phyloP scores from a whole-genome alignment of 495 filamentous ascomycete species.

The Xylaria sp. region DNA sequence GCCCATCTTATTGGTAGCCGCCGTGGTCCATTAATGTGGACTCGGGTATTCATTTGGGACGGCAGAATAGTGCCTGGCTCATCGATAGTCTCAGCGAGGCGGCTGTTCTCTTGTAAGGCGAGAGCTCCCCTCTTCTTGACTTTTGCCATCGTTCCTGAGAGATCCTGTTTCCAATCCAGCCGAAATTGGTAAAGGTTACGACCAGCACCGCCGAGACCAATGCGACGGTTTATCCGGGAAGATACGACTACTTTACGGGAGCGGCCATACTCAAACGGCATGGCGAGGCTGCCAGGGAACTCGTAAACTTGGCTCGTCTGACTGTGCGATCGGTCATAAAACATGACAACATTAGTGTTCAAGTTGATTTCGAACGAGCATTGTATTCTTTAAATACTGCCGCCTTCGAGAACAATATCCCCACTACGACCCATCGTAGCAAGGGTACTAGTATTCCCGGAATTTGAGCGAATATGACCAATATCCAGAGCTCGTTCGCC shows the following conservation, averaged over 20 bases:
- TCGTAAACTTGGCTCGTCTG: not conserved
- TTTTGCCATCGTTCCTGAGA: not conserved
- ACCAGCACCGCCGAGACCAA: not conserved
- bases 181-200: not conserved
- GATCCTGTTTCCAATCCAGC: not conserved
- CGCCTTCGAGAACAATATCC: conserved; percentile 25
- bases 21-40: not conserved
- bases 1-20: conserved; percentile 4
- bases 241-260: not conserved
- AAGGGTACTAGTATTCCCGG: conserved; percentile 13
- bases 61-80: not conserved
- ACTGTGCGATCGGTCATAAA: not conserved
- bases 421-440: conserved; percentile 25
- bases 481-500: conserved; percentile 19
- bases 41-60: conserved; percentile 4
- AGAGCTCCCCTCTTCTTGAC: not conserved
- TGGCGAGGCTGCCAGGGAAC: not conserved
- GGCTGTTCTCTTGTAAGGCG: not conserved
- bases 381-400: conserved; percentile 17
- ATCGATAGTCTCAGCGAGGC: not conserved
- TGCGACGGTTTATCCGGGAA: not conserved
- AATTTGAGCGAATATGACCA: conserved; percentile 16
- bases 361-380: conserved; percentile 26
- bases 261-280: conserved; percentile 7
- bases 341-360: conserved; percentile 11